Conservation (phyloP, 768 basidiomycete genomes). For the Podaxis sp. region DNA sequence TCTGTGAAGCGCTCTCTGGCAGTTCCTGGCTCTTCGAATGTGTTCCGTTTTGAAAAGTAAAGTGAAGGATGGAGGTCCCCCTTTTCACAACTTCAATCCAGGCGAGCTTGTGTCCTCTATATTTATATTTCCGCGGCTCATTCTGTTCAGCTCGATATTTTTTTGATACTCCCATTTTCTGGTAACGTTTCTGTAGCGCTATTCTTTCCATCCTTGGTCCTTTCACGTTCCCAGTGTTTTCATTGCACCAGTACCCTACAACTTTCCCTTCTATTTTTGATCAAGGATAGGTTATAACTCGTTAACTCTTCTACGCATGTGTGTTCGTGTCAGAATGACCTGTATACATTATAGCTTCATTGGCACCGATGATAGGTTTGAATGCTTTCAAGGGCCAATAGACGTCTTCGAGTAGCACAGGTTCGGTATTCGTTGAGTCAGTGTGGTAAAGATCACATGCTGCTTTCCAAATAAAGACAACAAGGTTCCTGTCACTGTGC, state of each 20-base stretch:
- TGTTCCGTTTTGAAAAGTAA: background rate
- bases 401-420: background rate
- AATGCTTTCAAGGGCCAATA: no score
- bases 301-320: background rate
- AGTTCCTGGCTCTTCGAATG: background rate
- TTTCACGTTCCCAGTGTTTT: background rate
- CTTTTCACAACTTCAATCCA: background rate
- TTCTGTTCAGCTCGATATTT: background rate
- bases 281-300: slow-evolving; percentile 5
- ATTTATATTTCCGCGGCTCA: background rate
- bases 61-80: background rate
- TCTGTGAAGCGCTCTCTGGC: background rate
- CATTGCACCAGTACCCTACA: slow-evolving; percentile 4
- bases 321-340: background rate
- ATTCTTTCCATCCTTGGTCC: background rate
- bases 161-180: background rate
- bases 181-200: slow-evolving; percentile 7
- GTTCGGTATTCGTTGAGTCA: background rate
- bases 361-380: background rate
- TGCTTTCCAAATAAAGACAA: slow-evolving; percentile 1
- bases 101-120: background rate
- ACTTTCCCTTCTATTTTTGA: slow-evolving; percentile 10
- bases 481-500: slow-evolving; percentile 5
- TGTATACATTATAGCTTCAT: background rate
- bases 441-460: slow-evolving; percentile 4